Evolutionary conservation across 1,284 basidiomycete species (phyloP).

Genomic region (Ceratorhiza oryzae-sativae): DNA sequence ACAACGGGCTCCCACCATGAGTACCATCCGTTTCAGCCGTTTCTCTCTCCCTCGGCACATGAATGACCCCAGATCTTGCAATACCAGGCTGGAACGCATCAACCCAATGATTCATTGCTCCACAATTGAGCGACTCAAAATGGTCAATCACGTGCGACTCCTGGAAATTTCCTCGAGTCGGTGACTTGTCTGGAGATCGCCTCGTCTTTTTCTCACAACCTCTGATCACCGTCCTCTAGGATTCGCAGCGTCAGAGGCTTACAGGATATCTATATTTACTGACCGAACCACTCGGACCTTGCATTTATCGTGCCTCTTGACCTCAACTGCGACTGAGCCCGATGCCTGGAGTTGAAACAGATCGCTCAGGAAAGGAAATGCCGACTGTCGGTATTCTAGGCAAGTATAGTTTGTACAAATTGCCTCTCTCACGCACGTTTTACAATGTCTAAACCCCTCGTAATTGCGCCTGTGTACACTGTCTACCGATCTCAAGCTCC

Average conservation of each 20-base stretch:
- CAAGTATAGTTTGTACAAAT: conserved; percentile 43
- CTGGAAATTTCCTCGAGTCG: conserved; percentile 5
- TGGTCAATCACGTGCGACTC: background rate
- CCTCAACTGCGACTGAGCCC: conserved; percentile 26
- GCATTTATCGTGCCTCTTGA: background rate
- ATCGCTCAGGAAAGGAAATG: conserved; percentile 4
- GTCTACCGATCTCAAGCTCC: conserved; percentile 19
- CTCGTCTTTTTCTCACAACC: conserved; percentile 5
- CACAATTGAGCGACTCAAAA: background rate
- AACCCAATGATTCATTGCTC: background rate
- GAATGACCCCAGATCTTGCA: background rate
- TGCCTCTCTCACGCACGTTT: conserved; percentile 20
- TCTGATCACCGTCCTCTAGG: conserved; percentile 24
- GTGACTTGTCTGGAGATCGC: conserved; percentile 17
- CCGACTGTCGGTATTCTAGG: conserved; percentile 51
- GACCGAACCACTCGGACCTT: conserved; percentile 13
- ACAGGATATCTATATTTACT: background rate
- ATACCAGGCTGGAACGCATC: background rate
- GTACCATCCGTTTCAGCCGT: too few species aligned
- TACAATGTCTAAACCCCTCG: background rate
- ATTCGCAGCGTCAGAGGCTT: background rate
- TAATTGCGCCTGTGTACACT: background rate
- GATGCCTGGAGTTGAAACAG: conserved; percentile 26
- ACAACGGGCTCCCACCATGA: too few species aligned
- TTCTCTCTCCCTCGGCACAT: background rate